Evolutionary conservation across 257 asterid genomes (phyloP), one percentile per base, ranked within the genome.

Genomic region (Nyctanthes arbortristis): DNA sequence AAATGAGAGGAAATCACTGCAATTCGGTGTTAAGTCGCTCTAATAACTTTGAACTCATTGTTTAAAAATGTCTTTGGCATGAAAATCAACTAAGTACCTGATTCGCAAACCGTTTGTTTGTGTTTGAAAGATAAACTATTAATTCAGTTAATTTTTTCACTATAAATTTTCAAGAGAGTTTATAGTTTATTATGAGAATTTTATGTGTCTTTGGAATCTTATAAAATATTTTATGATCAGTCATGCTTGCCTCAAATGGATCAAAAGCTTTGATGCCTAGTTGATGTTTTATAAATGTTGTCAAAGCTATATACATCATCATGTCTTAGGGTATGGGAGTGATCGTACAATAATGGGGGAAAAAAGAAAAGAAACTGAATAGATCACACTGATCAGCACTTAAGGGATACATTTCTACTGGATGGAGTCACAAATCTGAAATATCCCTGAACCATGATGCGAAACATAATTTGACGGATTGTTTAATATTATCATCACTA

Each of bases 21-120:
- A 30, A 49, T 52, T n/a, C n/a, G n/a, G n/a, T n/a, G n/a, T n/a
- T n/a, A n/a, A n/a, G n/a, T n/a, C 3, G 39, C 33, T 14, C 37
- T 52, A 57, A 20, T 36, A 59, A 57, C 24, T 36, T 63, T 65
- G 54, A 45, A 30, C 45, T 62, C 40, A 24, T 43, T 72, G 59
- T 52, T 20, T 52, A 7, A 52, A 22, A 16, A 52, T 7, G 1
- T 14, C 4, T 52, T 20, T 43, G 54, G 16, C 24, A 43, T 43
- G 54, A 43, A 2, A 16, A 43, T 43, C 54, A 43, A 14, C 12
- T 43, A 1, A 14, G 24, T 43, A 14, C 5, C 14, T 16, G 54
- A 43, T 43, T 43, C 54, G 14, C 24, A 43, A 43, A 43, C n/a
- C n/a, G n/a, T 43, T 43, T 0, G 54, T 43, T 43, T 20, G 5